Evolutionary conservation across 139 green algal genomes (phyloP).

Genomic region (Chlorella sorokiniana): DNA sequence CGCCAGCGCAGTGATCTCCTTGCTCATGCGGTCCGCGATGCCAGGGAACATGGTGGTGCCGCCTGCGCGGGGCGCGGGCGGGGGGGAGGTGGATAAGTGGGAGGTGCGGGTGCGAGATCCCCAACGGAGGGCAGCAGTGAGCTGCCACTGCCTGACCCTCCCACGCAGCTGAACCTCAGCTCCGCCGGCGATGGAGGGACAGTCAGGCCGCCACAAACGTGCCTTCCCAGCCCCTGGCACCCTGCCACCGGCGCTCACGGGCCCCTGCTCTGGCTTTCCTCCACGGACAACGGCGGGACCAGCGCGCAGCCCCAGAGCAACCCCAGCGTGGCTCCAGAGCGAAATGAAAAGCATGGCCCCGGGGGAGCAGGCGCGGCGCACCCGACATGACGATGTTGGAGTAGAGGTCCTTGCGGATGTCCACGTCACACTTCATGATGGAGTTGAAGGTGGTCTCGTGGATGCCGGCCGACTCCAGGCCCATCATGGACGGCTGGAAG

Average conservation of each 20-base stretch:
- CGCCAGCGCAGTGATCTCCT: conserved; percentile 93
- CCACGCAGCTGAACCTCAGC: too few species aligned
- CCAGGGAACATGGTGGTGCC: conserved; percentile 98
- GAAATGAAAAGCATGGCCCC: too few species aligned
- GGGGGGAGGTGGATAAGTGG: not conserved
- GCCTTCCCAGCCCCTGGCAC: too few species aligned
- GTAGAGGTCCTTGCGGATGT: conserved; percentile 98
- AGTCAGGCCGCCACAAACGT: too few species aligned
- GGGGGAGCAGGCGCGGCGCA: too few species aligned
- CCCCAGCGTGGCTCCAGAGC: too few species aligned
- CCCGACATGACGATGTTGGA: conserved; percentile 89
- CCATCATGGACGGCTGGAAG: conserved; percentile 92
- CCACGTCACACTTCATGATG: conserved; percentile 99
- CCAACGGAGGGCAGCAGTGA: not conserved
- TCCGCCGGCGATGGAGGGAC: too few species aligned
- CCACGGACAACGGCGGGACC: too few species aligned
- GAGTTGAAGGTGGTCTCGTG: conserved; percentile 98
- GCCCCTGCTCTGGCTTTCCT: too few species aligned
- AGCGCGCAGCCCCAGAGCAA: too few species aligned
- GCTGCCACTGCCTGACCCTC: too few species aligned
- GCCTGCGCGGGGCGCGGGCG: conserved; percentile 36
- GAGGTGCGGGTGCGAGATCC: not conserved
- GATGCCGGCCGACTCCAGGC: conserved; percentile 90
- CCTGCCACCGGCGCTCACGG: too few species aligned
- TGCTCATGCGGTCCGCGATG: conserved; percentile 97